Base-by-base conservation (phyloP, 2,329 filamentous ascomycete species). In the Scopulariopsis brevicaulis region DNA sequence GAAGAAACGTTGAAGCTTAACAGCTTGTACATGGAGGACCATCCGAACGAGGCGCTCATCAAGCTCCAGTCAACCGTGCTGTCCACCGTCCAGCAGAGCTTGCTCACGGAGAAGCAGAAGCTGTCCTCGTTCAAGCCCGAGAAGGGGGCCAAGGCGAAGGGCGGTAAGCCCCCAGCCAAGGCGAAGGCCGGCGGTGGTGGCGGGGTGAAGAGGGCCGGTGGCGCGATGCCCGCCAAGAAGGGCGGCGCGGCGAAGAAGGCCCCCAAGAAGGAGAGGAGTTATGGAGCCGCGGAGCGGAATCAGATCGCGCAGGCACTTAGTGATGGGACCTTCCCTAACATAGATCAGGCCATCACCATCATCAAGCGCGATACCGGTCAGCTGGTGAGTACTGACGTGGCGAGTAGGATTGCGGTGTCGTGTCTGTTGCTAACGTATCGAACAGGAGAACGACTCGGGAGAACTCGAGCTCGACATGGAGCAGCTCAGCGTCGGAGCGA, bases 261-360 rank as follows among this genome's bases (percentile, higher is more conserved):
- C 54, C 66, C 68, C 59, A 76, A 83, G 69, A 80, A 80, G 65
- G 65, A 72, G 4, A 48, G 55, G 22, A 8, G 14, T 5, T 53
- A 25, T 25, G 48, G 46, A 5, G 66, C 71, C 0, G 58, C 67
- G 6, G 91, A 99, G 73, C 97, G 97, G 76, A 90, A 94, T 59
- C 83, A 92, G 63, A 95, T 99, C 59, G 93, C 90, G 1, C 86
- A 87, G 59, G 88, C 89, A 15, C 94, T 96, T 62, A 88, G 86
- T 65, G 85, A 86, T 61, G 83, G 97, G 59, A 85, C 91, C 20
- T 86, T 87, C 55, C 77, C 79, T n/a, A 85, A 90, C 63, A 87
- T 96, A 66, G 81, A 86, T 55, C 83, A 84, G 63, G 90, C 93
- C 0, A 89, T 96, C 35, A 84, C 87, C 60, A 92, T 97, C 61